Base-by-base conservation (phyloP, 106 monocot species). In the Allium cepa region DNA sequence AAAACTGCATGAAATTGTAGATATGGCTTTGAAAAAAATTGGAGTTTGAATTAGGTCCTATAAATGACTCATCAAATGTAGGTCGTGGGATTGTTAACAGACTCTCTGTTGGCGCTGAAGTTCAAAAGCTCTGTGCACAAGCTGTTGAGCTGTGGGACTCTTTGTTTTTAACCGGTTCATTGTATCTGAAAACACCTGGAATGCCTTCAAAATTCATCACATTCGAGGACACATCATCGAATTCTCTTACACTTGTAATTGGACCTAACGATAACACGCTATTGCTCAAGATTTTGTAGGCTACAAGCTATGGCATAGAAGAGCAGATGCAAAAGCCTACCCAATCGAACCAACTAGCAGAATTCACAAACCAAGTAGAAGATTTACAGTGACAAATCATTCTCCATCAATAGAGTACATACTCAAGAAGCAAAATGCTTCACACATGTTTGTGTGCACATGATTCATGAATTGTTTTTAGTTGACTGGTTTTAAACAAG, bases 81-180 rank as follows among this genome's bases (percentile, higher is more conserved):
- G 76, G 75, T 11, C 91, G 88, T 17, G 81, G 85, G 26, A 86
- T 91, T 70, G 95, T 96, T 46, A 91, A 88, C 69, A 78, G 95
- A 51, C 85, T 96, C 15, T 79, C 88, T 67, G 85, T 80, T 64
- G 95, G 88, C 16, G 78, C 82, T 56, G 92, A 97, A 80, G 84
- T 97, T 28, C 96, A 92, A 63, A 97, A 62, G 70, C 78, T 97
- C 1, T 97, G 96, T 72, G 80, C 78, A 8, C 65, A 9, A 65
- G 95, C 88, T 53, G 11, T 88, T 8, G 72, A 73, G 11, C 18
- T 59, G 47, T 68, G 77, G 11, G 83, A 83, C 63, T 61, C 74
- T 3, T 59, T 81, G 67, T 15, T 66, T 70, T 81, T 72, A 55
- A 67, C 49, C 62, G 63, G 64, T 12, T 26, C 53, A 52, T 27